Conservation (phyloP, 495 filamentous ascomycete genomes). For the Aspergillus bertholletiae region DNA sequence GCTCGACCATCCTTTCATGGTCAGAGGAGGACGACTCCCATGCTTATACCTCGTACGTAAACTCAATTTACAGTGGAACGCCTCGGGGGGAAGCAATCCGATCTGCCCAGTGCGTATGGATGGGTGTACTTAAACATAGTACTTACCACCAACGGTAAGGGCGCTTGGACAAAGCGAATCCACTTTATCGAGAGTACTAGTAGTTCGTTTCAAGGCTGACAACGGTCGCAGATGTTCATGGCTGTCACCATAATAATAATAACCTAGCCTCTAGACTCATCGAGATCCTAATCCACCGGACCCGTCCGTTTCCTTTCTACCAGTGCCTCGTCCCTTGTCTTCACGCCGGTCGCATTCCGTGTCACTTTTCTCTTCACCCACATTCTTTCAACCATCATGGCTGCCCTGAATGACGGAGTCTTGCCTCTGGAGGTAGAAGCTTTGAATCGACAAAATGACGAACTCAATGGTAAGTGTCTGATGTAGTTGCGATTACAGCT, state of each 20-base stretch:
- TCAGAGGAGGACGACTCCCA: not conserved
- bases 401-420: constrained; percentile 15
- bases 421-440: constrained; percentile 15
- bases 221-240: constrained; percentile 4
- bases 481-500: no score
- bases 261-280: not conserved
- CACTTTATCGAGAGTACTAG: constrained; percentile 12
- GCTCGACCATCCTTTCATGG: not conserved
- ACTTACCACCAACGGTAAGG: constrained; percentile 9
- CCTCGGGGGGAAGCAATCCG: constrained; percentile 10
- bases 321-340: not conserved
- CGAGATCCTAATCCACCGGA: not conserved
- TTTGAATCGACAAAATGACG: constrained; percentile 12
- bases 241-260: not conserved
- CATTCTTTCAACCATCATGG: constrained; percentile 10
- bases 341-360: constrained; percentile 18
- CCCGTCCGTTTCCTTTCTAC: not conserved
- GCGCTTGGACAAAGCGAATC: constrained; percentile 17
- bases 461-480: constrained; percentile 15
- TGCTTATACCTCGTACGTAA: constrained; percentile 2
- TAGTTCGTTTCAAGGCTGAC: constrained; percentile 20
- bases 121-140: not conserved
- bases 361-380: not conserved
- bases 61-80: constrained; percentile 5
- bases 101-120: constrained; percentile 13